Evolutionary conservation across 768 basidiomycete genomes (phyloP), one percentile per base, ranked within the genome.

Genomic region (Obba rivulosa): DNA sequence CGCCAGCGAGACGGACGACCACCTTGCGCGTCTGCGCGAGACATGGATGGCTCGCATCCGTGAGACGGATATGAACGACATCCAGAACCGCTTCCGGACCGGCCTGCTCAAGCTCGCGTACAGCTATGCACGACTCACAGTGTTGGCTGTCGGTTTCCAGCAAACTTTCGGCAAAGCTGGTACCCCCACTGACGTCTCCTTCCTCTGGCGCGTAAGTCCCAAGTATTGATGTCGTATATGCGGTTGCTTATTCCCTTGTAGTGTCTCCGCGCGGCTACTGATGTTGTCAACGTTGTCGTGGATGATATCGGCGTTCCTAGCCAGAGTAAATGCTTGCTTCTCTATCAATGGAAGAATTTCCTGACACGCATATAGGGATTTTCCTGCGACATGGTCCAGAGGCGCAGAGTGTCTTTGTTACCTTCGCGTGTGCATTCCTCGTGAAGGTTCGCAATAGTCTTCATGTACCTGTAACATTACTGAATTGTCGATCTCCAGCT

Each of bases 361-460:
- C 13, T 13, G 13, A 31, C 28, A 39, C 14, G 14, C 55, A 51
- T 49, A 18, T 63, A 81, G 80, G 71, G 41, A 66, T 72, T 22
- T 82, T 76, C 52, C 73, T 84, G 44, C 76, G 82, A 3, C 84
- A 87, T 59, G 88, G 86, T 0, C 87, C 88, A 2, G 87, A 89
- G 60, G 81, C 84, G 0, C 83, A 90, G 54, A 83, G 80, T 51
- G 81, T 91, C 9, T 88, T 91, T 56, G 75, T 82, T 21, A 87
- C 83, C 0, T 91, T 90, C 53, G 88, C 89, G 9, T 80, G 83
- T 8, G 83, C 88, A 2, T 92, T 92, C 71, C 71, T 92, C 14
- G 76, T 92, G 54, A 91, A 92, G 73, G 85, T 83, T 59, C 42
- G 66, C 41, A 10, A 20, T n/a, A 9, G 24, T 22, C 21, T 31